phyloP scores from a whole-genome alignment of 2,329 filamentous ascomycete genomes.

The Neospermospora avenae region DNA sequence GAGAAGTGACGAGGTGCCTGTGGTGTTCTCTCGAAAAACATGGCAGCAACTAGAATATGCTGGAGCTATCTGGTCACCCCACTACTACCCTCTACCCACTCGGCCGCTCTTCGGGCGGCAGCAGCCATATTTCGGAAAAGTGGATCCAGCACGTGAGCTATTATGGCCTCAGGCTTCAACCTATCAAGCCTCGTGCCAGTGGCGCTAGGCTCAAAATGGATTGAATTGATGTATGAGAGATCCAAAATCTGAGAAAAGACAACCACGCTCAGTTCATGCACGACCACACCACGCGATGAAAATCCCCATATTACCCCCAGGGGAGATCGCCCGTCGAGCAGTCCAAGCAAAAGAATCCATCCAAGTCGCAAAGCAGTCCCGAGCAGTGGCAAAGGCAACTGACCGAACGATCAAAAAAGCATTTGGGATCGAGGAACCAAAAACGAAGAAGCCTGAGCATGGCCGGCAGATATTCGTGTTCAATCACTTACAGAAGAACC shows the following conservation, averaged over 20 bases:
- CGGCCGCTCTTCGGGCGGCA: not conserved
- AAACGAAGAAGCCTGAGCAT: conserved; percentile 26
- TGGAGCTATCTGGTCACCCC: conserved; percentile 6
- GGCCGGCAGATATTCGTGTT: conserved; percentile 39
- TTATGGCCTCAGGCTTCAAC: not conserved
- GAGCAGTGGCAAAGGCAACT: not conserved
- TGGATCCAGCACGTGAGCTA: not conserved
- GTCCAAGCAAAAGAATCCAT: conserved; percentile 6
- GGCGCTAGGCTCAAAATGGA: not conserved
- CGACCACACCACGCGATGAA: conserved; percentile 9
- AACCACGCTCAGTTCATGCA: not conserved
- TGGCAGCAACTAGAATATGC: conserved; percentile 10
- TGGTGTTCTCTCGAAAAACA: conserved; percentile 11
- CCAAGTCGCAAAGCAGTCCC: conserved; percentile 1
- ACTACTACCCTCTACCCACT: not conserved
- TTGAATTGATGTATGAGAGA: not conserved
- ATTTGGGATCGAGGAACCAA: not conserved
- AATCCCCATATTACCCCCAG: not conserved
- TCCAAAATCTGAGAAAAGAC: not conserved
- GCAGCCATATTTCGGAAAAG: not conserved
- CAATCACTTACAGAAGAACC: conserved; percentile 39
- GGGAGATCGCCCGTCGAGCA: conserved; percentile 11
- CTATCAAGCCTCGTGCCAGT: not conserved
- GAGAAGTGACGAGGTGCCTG: conserved; percentile 8
- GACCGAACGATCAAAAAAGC: not conserved